Evolutionary conservation across 73 alveolate species (phyloP).

Genomic region (Paraurostyla sp.): DNA sequence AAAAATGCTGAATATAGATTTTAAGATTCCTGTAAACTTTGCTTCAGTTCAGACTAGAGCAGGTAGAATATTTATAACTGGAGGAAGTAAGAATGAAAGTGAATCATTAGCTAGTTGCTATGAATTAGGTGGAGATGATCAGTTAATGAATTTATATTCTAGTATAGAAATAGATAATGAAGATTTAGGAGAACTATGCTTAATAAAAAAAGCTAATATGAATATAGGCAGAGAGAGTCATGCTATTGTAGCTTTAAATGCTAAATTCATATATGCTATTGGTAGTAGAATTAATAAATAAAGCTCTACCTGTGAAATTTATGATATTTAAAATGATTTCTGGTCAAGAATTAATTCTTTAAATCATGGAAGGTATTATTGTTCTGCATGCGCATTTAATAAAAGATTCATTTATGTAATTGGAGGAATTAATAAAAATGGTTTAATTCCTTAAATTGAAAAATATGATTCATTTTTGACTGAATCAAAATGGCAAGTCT

Average conservation of each 20-base stretch:
- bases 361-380: slow-evolving; percentile 56
- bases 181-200: background rate
- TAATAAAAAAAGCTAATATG: slow-evolving; percentile 52
- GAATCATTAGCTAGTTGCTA: slow-evolving; percentile 30
- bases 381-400: slow-evolving; percentile 36
- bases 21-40: slow-evolving; percentile 53
- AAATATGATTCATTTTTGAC: slow-evolving; percentile 36
- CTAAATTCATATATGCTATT: slow-evolving; percentile 22
- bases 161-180: background rate
- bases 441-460: slow-evolving; percentile 38
- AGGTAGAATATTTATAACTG: slow-evolving; percentile 54
- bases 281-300: slow-evolving; percentile 44
- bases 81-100: slow-evolving; percentile 46
- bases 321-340: slow-evolving; percentile 34
- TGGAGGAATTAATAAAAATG: slow-evolving; percentile 54
- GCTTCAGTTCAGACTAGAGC: slow-evolving; percentile 26
- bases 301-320: slow-evolving; percentile 32
- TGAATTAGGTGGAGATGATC: background rate
- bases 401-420: slow-evolving; percentile 58
- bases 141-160: too few species aligned
- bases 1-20: slow-evolving; percentile 11
- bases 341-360: slow-evolving; percentile 18
- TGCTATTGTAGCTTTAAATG: slow-evolving; percentile 24
- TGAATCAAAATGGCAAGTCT: slow-evolving; percentile 29
- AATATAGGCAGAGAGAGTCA: slow-evolving; percentile 56